Evolutionary conservation across 257 asterid species (phyloP), one percentile per base, ranked within the genome.

Genomic region (Ehretia macrophylla): DNA sequence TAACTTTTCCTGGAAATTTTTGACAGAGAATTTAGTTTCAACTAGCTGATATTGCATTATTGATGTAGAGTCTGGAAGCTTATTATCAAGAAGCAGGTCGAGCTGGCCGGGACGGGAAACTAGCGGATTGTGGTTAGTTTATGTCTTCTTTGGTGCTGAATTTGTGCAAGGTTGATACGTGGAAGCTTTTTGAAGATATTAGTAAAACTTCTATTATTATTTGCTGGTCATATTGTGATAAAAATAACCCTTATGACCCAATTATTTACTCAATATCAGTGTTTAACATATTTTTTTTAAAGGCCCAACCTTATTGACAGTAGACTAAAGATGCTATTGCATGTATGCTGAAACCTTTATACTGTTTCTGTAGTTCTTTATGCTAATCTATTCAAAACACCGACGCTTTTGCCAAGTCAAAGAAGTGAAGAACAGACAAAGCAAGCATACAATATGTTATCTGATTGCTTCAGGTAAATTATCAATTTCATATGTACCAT

Each of bases 21-120:
- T 17, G 51, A 4, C 20, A 10, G 6, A 32, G 48, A 9, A 4
- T 45, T 56, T 62, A 22, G 38, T 32, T 50, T 47, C 48, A 55
- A 55, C 44, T 60, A 54, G 8, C 60, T 32, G 62, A 59, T 42
- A 32, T 18, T 59, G 55, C 21, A 48, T 32, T 66, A 47, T 27
- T 57, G 42, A n/a, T 62, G 54, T 74, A 86, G 95, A 84, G 93
- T 70, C 63, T 87, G 77, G 95, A 87, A 71, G 93, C 95, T 55
- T 87, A 84, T 75, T 87, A 84, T 71, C 95, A 87, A 73, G 95
- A 87, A 76, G 94, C 95, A 40, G 95, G 95, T n/a, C 82, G 95
- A 68, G 95, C 95, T 14, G 95, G 95, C 17, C 83, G 94, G 62
- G 95, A 87, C 75, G 90, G 94, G 56, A 69, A 87, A 70, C 62